These are phyloP conservation scores for Apiotrichum brassicae DNA, from an alignment of 1,284 basidiomycete species.

Conservation along the genomic window DNA sequence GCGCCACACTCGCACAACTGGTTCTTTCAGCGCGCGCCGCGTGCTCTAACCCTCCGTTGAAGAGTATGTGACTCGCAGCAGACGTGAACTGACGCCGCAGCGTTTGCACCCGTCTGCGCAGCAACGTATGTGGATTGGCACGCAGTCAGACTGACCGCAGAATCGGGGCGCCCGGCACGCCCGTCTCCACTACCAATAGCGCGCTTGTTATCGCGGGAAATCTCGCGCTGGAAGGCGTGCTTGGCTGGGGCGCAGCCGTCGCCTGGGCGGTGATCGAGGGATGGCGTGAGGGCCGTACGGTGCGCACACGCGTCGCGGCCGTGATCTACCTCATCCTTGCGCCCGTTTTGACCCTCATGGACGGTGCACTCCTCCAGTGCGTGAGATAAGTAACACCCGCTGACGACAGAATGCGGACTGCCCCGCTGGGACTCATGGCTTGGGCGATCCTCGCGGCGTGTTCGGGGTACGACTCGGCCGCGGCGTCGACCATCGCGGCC, in stretches of 20 bases:
- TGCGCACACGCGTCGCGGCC: conserved; percentile 13
- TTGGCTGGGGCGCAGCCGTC: conserved; percentile 10
- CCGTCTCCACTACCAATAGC: not conserved
- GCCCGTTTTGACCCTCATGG: conserved; percentile 8
- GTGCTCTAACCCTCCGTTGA: conserved; percentile 3
- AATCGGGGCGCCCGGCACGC: not conserved
- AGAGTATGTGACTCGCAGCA: not conserved
- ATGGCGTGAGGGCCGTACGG: conserved; percentile 14
- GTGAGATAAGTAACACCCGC: not conserved
- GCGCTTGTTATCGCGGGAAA: not conserved
- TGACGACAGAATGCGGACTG: conserved; percentile 8
- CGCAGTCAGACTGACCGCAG: not conserved
- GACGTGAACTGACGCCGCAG: not conserved
- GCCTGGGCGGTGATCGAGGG: conserved; percentile 15
- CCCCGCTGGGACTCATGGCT: conserved; percentile 10
- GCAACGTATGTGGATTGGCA: not conserved
- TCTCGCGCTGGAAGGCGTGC: conserved; percentile 6
- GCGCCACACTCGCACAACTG: not conserved
- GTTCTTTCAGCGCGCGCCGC: not conserved
- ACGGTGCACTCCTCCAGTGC: conserved; percentile 9
- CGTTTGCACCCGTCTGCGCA: conserved; percentile 3
- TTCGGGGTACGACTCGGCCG: conserved; percentile 9
- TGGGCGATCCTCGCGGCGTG: conserved; percentile 14
- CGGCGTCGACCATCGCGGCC: conserved; percentile 6
- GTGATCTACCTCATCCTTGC: conserved; percentile 11